phyloP scores from a whole-genome alignment of 1,284 basidiomycete species.

The Pyrrhoderma lamaoense region DNA sequence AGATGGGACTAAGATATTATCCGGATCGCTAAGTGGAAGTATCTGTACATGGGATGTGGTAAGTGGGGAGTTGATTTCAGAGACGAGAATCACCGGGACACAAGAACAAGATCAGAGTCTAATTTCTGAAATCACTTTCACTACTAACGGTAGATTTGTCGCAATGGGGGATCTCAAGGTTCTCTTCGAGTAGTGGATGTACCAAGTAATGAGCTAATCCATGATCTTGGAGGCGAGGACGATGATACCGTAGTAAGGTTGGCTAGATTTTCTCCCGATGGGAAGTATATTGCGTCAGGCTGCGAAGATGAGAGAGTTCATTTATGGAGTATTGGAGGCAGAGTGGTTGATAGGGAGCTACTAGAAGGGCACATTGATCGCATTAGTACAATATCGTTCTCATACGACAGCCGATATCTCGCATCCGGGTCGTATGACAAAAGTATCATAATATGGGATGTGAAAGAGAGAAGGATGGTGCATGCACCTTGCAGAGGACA shows the following conservation, averaged over 20 bases:
- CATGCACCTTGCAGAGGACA: neutral
- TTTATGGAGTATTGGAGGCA: slow-evolving; percentile 1
- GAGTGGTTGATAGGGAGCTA: neutral
- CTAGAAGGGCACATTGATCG: neutral
- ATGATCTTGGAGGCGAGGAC: too few species aligned
- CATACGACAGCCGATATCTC: neutral
- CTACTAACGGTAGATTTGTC: neutral
- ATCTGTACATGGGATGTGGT: neutral
- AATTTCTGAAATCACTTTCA: neutral
- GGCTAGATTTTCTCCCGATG: too few species aligned
- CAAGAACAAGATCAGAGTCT: neutral
- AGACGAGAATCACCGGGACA: too few species aligned
- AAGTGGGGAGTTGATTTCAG: neutral
- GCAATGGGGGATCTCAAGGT: too few species aligned
- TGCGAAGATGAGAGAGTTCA: neutral
- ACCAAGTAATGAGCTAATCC: too few species aligned
- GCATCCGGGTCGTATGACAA: neutral
- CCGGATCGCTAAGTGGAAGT: neutral
- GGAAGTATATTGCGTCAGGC: neutral
- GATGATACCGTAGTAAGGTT: too few species aligned
- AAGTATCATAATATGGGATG: neutral
- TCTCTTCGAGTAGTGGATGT: too few species aligned
- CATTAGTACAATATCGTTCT: neutral
- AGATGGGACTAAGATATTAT: neutral
- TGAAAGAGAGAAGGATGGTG: neutral